Base-by-base conservation (phyloP, 2,329 filamentous ascomycete species). In the Fusarium sp. region DNA sequence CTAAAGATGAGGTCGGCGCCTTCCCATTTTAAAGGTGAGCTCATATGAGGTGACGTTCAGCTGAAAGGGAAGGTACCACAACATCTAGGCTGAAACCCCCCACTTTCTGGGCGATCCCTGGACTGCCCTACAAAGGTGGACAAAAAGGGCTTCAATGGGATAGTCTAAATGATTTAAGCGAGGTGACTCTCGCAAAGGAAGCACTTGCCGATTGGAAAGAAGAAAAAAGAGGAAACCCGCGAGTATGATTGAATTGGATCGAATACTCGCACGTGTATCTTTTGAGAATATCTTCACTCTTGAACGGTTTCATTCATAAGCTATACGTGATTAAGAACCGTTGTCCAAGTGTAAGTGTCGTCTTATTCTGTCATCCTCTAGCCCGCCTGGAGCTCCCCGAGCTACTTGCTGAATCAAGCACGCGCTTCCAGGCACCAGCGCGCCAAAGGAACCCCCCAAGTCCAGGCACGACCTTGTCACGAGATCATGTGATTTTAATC, bases 341-440 rank as follows among this genome's bases (percentile, higher is more conserved):
- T 22, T 15, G 15, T 5, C 14, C 20, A 7, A 20, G 8, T 5
- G 3, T 1, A 36, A 20, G 11, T 43, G n/a, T n/a, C n/a, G 4
- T 5, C 5, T 57, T 44, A 69, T 69, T 69, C 39, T 69, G 43
- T 69, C 66, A 62, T 3, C 36, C 9, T 2, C 2, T 10, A 38
- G 8, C 22, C 42, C n/a, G 24, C 26, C 18, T 36, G 39, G 14
- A 60, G 26, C 40, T 36, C 42, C 14, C 18, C 5, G 24, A 44
- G 46, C 48, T 56, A 50, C 51, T 40, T 34, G 56, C 42, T 34
- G 3, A 14, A 49, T 55, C 51, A 48, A 36, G 33, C 42, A 54
- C 66, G 63, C 68, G 71, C 33, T 54, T 62, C 48, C 42, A 74
- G 72, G 75, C 75, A 77, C 62, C 75, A 76, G 63, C 69, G 60